Evolutionary conservation across 768 basidiomycete species (phyloP).

Genomic region (Termitomyces sp.): DNA sequence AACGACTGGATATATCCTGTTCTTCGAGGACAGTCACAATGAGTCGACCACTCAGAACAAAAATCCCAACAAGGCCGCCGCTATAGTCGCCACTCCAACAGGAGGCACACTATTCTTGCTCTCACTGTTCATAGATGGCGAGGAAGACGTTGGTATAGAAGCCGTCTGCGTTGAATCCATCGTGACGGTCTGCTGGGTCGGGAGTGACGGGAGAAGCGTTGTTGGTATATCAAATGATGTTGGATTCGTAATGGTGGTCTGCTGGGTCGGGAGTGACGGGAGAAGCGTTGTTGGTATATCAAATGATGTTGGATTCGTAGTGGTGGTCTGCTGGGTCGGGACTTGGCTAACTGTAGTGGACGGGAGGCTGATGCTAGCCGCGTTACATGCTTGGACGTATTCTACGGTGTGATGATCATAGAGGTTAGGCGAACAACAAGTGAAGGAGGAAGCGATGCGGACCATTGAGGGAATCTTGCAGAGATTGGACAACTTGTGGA

Average conservation of each 20-base stretch:
- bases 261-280: too few relatives aligned
- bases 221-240: too few relatives aligned
- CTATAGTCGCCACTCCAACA: background rate
- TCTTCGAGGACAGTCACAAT: background rate
- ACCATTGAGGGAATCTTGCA: conserved; percentile 7
- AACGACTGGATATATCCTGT: background rate
- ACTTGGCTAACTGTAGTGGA: background rate
- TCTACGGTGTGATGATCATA: background rate
- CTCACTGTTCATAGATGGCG: background rate
- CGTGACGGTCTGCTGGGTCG: background rate
- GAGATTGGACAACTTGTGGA: background rate
- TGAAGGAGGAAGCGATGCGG: background rate
- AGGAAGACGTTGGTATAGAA: background rate
- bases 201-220: too few relatives aligned
- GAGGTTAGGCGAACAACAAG: background rate
- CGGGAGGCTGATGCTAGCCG: conserved; percentile 5
- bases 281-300: too few relatives aligned
- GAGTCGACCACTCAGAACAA: background rate
- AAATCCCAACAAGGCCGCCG: background rate
- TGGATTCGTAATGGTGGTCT: too few relatives aligned
- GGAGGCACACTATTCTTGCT: background rate
- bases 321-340: background rate
- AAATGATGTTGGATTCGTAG: too few relatives aligned
- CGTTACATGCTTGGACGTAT: conserved; percentile 1
- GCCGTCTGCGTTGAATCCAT: background rate